phyloP scores from a whole-genome alignment of 768 basidiomycete species.

The Calocera cornea region DNA sequence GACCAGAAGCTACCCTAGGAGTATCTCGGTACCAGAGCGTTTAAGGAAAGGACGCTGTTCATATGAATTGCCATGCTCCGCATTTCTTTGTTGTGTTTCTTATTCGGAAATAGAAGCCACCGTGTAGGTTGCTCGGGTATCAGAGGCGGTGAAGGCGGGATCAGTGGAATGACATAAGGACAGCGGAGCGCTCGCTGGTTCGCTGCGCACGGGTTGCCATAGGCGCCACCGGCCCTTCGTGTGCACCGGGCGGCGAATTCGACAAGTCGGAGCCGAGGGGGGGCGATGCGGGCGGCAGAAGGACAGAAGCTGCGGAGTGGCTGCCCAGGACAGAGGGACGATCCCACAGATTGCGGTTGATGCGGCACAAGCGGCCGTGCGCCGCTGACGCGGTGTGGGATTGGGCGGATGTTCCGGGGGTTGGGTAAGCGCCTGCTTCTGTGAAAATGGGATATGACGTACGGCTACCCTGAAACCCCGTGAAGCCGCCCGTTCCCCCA shows the following conservation, averaged over 20 bases:
- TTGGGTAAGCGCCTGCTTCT: no score
- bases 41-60: slow-evolving; percentile 25
- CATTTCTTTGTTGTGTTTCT: not conserved
- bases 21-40: slow-evolving; percentile 25
- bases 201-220: not conserved
- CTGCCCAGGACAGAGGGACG: not conserved
- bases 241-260: not conserved
- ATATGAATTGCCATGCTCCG: slow-evolving; percentile 7
- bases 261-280: not conserved
- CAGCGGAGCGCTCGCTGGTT: not conserved
- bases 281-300: not conserved
- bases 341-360: not conserved
- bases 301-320: no score
- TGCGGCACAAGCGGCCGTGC: not conserved
- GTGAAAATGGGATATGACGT: not conserved
- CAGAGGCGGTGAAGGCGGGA: slow-evolving; percentile 1
- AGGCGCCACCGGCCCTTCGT: not conserved
- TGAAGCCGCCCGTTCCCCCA: not conserved
- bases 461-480: not conserved
- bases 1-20: slow-evolving; percentile 16
- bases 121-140: not conserved
- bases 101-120: not conserved
- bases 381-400: not conserved
- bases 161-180: not conserved
- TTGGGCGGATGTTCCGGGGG: no score